Conservation (phyloP, 208 protist genomes). For the Crithidia expoeki region DNA sequence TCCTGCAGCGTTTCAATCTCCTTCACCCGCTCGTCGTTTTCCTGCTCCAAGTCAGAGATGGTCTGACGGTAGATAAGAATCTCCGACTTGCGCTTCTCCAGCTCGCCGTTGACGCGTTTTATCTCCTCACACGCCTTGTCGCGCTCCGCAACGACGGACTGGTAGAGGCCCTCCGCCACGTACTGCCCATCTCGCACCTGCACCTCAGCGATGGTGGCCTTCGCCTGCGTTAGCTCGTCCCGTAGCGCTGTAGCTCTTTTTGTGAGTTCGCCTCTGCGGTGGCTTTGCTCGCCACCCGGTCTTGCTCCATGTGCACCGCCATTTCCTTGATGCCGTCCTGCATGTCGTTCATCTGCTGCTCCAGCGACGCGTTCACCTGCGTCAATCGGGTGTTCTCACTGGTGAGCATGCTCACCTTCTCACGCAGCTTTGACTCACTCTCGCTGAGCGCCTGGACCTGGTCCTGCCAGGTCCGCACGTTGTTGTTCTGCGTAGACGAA, state of each 20-base stretch:
- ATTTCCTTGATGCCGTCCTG: conserved; percentile 86
- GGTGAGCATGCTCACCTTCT: conserved; percentile 46
- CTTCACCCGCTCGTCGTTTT: conserved; percentile 85
- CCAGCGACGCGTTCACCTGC: conserved; percentile 70
- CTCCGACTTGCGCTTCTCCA: conserved; percentile 87
- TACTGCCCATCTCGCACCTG: conserved; percentile 42
- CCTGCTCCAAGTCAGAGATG: conserved; percentile 76
- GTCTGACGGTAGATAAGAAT: conserved; percentile 88
- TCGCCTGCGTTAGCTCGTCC: conserved; percentile 50
- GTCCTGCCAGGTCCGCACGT: conserved; percentile 71
- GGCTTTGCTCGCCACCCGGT: conserved; percentile 43
- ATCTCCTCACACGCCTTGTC: conserved; percentile 54
- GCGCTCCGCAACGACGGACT: conserved; percentile 56
- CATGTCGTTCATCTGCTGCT: conserved; percentile 85
- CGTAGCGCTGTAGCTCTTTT: conserved; percentile 55
- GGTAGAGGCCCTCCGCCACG: conserved; percentile 75
- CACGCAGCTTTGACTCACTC: conserved; percentile 67
- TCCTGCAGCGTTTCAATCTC: conserved; percentile 81
- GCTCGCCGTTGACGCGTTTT: conserved; percentile 48
- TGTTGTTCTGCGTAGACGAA: conserved; percentile 57
- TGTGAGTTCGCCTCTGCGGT: conserved; percentile 52
- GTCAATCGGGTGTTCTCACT: conserved; percentile 68
- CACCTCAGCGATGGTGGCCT: conserved; percentile 38
- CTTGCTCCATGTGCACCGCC: conserved; percentile 77
- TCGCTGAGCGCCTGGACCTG: conserved; percentile 47